Conservation (phyloP, 179 eudicot genomes). For the Heliamphora pulchella region DNA sequence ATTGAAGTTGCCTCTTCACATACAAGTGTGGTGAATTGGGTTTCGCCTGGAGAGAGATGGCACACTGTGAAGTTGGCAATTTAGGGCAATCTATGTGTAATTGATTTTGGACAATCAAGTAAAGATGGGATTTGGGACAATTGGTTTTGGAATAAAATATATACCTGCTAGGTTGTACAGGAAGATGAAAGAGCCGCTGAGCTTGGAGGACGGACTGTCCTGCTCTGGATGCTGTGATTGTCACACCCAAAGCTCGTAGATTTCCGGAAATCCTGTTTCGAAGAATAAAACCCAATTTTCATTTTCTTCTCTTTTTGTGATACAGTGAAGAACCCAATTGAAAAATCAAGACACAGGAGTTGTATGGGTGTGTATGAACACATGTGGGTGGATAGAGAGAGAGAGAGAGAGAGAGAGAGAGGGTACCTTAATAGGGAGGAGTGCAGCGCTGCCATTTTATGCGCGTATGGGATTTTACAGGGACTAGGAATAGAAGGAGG, state of each 20-base stretch:
- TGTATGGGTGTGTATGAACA: no score
- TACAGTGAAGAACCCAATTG: neutral
- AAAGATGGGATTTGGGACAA: no score
- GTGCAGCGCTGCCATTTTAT: conserved; percentile 5
- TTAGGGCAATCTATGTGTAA: no score
- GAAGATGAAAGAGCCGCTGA: conserved; percentile 9
- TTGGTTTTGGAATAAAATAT: neutral
- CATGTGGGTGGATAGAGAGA: neutral
- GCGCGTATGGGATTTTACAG: no score
- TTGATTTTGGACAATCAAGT: no score
- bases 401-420: conserved; percentile 10
- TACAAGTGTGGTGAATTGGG: no score
- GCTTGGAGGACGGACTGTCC: neutral
- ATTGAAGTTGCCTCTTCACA: no score
- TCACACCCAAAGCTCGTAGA: conserved; percentile 7
- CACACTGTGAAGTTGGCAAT: no score
- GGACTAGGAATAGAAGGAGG: no score
- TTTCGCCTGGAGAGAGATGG: no score
- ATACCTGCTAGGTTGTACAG: conserved; percentile 13
- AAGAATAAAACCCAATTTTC: neutral
- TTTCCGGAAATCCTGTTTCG: conserved; percentile 2
- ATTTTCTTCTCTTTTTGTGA: neutral
- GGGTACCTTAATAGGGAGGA: conserved; percentile 13
- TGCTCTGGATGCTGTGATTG: neutral
- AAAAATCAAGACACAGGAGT: neutral